Conservation (phyloP, 331 rosid species). For the Rhamnella rubrinervis region DNA sequence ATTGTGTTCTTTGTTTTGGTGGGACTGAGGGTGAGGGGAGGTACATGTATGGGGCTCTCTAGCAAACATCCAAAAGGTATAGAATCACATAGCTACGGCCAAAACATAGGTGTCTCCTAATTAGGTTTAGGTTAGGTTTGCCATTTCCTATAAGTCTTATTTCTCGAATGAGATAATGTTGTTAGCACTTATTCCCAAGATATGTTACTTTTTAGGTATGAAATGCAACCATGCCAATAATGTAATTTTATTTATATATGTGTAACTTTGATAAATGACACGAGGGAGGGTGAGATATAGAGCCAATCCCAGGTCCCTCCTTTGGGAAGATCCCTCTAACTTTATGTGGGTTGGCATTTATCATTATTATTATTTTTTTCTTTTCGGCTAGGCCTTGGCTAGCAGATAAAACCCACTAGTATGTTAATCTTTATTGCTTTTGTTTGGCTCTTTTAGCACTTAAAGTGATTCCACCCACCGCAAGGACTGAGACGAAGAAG, state of each 20-base stretch:
- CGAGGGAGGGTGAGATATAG: slow-evolving; percentile 10
- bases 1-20: not conserved
- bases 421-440: slow-evolving; percentile 40
- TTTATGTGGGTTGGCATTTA: slow-evolving; percentile 31
- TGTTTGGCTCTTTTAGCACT: slow-evolving; percentile 38
- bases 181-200: not conserved
- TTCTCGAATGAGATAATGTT: not conserved
- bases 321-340: slow-evolving; percentile 38
- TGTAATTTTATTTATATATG: not conserved
- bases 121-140: slow-evolving; percentile 16
- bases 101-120: not conserved
- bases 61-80: slow-evolving; percentile 4
- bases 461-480: slow-evolving; percentile 52
- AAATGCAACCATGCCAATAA: slow-evolving; percentile 13
- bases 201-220: slow-evolving; percentile 15
- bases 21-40: not conserved
- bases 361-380: not conserved
- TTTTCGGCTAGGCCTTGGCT: slow-evolving; percentile 8
- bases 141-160: not conserved
- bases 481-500: slow-evolving; percentile 8
- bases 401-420: slow-evolving; percentile 30
- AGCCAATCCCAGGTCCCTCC: slow-evolving; percentile 20
- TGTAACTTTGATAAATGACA: slow-evolving; percentile 3
- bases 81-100: not conserved
- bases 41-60: not conserved